These are phyloP conservation scores for Curvularia spicifera DNA, from an alignment of 2,329 filamentous ascomycete species.

Conservation along the genomic window DNA sequence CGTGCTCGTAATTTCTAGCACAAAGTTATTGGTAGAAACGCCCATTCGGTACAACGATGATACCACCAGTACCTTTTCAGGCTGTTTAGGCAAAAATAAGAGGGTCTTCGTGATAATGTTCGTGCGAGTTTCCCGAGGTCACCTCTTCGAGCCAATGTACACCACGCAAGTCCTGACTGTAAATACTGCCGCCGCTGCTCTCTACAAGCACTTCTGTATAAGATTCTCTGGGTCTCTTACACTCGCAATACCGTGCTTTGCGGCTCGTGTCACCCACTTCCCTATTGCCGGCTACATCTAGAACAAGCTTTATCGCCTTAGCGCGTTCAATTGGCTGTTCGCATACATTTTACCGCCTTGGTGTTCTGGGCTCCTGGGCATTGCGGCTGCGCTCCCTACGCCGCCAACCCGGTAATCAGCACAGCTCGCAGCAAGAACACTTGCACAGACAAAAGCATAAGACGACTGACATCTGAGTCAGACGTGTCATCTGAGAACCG, in stretches of 20 bases:
- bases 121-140: background rate
- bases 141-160: background rate
- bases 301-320: slow-evolving; percentile 15
- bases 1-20: background rate
- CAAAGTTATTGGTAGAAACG: background rate
- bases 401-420: background rate
- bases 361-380: slow-evolving; percentile 17
- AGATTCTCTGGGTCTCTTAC: background rate
- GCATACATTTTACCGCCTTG: slow-evolving; percentile 19
- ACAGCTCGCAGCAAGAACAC: background rate
- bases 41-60: background rate
- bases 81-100: slow-evolving; percentile 14
- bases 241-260: background rate
- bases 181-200: background rate
- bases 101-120: slow-evolving; percentile 3
- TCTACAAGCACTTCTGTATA: too few species aligned
- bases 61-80: background rate
- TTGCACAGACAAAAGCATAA: background rate
- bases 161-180: background rate
- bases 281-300: background rate
- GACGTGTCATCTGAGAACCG: background rate
- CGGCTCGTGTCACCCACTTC: background rate
- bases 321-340: slow-evolving; percentile 8
- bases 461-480: background rate
- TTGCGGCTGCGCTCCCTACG: slow-evolving; percentile 12